Evolutionary conservation across 2,329 filamentous ascomycete genomes (phyloP).

Genomic region (Aspergillus calidoustus): DNA sequence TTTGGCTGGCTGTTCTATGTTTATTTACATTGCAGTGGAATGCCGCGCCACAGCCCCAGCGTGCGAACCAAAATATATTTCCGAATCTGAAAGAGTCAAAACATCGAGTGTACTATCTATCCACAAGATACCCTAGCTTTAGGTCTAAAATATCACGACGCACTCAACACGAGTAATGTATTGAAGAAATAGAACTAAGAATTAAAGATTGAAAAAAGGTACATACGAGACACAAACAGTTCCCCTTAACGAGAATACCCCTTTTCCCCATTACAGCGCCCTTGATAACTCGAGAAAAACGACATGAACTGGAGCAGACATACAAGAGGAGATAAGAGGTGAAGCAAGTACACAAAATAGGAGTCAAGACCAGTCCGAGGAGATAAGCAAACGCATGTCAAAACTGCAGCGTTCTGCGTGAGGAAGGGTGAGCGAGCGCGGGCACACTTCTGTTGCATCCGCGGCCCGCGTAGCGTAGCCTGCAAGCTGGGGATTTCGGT

Average conservation of each 20-base stretch:
- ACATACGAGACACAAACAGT: slow-evolving; percentile 25
- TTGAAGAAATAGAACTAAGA: slow-evolving; percentile 11
- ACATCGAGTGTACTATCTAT: not conserved
- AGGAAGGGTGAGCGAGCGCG: slow-evolving; percentile 11
- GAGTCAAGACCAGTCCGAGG: slow-evolving; percentile 13
- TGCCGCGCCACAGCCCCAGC: not conserved
- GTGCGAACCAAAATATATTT: slow-evolving; percentile 1
- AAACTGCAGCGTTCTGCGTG: slow-evolving; percentile 33
- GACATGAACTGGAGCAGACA: slow-evolving; percentile 25
- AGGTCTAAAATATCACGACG: not conserved
- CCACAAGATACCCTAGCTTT: not conserved
- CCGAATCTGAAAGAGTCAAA: not conserved
- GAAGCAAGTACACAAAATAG: slow-evolving; percentile 24
- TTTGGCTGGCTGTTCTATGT: not conserved
- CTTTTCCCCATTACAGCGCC: slow-evolving; percentile 48
- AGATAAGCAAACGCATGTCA: slow-evolving; percentile 29
- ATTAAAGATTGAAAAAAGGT: slow-evolving; percentile 11
- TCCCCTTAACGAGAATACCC: slow-evolving; percentile 41
- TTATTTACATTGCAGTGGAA: not conserved
- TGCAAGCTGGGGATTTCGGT: slow-evolving; percentile 17
- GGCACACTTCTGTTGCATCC: not conserved
- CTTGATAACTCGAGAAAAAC: slow-evolving; percentile 35
- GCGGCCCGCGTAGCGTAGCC: slow-evolving; percentile 3
- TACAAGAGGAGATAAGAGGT: slow-evolving; percentile 19
- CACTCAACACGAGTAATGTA: slow-evolving; percentile 20